A percentile compares a stretch with the other conserved stretches of the same genome.
Conservation (phyloP, 768 basidiomycete genomes). For the Boletales sp. region DNA sequence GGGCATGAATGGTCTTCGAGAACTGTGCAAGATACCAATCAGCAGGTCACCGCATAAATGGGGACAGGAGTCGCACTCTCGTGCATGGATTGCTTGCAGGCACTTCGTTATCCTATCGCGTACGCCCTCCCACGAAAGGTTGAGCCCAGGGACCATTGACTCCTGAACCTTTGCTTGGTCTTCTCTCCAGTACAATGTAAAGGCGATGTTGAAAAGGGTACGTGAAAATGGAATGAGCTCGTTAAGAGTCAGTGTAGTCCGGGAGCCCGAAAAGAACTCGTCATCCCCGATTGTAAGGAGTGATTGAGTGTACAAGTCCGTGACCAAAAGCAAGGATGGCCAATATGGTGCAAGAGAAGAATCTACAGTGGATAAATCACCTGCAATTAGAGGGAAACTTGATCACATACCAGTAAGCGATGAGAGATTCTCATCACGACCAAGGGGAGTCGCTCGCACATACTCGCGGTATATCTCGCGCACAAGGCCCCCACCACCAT, state of each 20-base stretch:
- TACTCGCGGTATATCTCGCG: slow-evolving; percentile 71
- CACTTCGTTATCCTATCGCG: slow-evolving; percentile 75
- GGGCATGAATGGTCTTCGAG: slow-evolving; percentile 79
- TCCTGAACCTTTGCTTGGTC: slow-evolving; percentile 37
- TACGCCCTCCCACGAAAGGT: slow-evolving; percentile 58
- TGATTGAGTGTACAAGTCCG: slow-evolving; percentile 78
- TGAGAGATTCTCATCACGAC: slow-evolving; percentile 46
- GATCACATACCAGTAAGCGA: slow-evolving; percentile 38
- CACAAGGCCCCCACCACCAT: slow-evolving; percentile 59
- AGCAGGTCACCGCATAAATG: not conserved
- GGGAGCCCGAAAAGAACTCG: slow-evolving; percentile 78
- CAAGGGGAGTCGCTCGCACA: slow-evolving; percentile 59
- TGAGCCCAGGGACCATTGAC: slow-evolving; percentile 39
- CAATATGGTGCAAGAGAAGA: slow-evolving; percentile 46
- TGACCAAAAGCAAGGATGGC: slow-evolving; percentile 72
- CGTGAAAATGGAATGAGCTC: slow-evolving; percentile 74
- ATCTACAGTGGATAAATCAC: slow-evolving; percentile 33
- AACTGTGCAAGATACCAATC: slow-evolving; percentile 44
- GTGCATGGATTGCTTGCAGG: slow-evolving; percentile 75
- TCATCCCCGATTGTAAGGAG: slow-evolving; percentile 94
- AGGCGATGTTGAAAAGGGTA: slow-evolving; percentile 82
- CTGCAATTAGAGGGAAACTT: not conserved
- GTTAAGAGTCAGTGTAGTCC: slow-evolving; percentile 79
- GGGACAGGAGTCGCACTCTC: slow-evolving; percentile 62
- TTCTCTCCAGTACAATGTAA: slow-evolving; percentile 68